A percentile compares a stretch with the other conserved stretches of the same genome.
Evolutionary conservation across 257 asterid species (phyloP).

Genomic region (Marsdenia floribunda): DNA sequence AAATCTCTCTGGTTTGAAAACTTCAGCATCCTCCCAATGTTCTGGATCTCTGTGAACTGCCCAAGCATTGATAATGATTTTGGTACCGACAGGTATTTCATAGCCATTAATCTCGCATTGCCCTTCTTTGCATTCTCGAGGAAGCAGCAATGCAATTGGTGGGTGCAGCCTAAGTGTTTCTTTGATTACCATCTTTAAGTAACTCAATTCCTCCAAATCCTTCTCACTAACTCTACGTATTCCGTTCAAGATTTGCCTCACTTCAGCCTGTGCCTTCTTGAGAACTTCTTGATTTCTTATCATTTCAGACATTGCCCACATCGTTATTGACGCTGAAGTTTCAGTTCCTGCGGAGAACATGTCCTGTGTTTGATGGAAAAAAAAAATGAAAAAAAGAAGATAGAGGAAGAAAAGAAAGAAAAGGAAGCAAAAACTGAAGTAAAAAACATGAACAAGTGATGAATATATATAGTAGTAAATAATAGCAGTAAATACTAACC

Average conservation of each 20-base stretch:
- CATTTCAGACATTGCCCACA: slow-evolving; percentile 31
- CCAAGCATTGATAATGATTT: slow-evolving; percentile 22
- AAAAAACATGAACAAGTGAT: not conserved
- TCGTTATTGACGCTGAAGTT: slow-evolving; percentile 6
- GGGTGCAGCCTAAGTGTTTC: slow-evolving; percentile 28
- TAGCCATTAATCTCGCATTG: slow-evolving; percentile 10
- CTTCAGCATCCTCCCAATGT: slow-evolving; percentile 21
- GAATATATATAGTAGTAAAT: not conserved
- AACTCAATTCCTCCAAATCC: slow-evolving; percentile 14
- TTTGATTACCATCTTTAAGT: slow-evolving; percentile 28
- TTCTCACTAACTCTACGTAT: slow-evolving; percentile 12
- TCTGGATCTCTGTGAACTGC: slow-evolving; percentile 26
- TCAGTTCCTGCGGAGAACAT: slow-evolving; percentile 23
- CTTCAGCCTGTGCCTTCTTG: slow-evolving; percentile 20
- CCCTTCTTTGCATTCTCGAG: slow-evolving; percentile 12
- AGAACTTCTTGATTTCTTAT: slow-evolving; percentile 22
- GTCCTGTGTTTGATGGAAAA: slow-evolving; percentile 8
- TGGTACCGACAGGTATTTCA: slow-evolving; percentile 15
- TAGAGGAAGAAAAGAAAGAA: no score
- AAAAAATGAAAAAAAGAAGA: no score
- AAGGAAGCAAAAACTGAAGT: no score
- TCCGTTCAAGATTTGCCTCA: slow-evolving; percentile 14
- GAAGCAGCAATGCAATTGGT: slow-evolving; percentile 23
- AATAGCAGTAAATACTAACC: not conserved
- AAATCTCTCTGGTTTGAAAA: slow-evolving; percentile 27